Evolutionary conservation across 1,284 basidiomycete species (phyloP), one percentile per base, ranked within the genome.

Genomic region (Wallemia ichthyophaga): DNA sequence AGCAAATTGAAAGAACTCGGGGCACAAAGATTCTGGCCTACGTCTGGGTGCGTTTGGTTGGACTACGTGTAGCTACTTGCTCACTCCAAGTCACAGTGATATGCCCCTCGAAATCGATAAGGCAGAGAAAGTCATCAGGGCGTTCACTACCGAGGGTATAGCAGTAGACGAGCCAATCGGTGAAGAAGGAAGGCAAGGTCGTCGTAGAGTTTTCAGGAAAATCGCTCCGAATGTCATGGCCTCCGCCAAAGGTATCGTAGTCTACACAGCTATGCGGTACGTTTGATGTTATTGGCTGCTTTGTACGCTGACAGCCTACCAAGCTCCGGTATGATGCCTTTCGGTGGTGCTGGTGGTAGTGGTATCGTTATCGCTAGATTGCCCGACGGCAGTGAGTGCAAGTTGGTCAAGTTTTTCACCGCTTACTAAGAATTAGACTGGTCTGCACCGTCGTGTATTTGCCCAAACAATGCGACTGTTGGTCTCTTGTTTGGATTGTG

Each of bases 321-420:
- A 27, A 55, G 67, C 61, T 69, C 67, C 9, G 75, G 73, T 0
- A 69, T 76, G 13, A 72, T 74, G 0, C 75, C 75, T 0, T 70
- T 77, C 15, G 74, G 74, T 11, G 75, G 75, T 0, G 72, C 73
- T 0, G 74, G 74, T 32, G 75, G 74, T 0, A 65, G 69, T 0
- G 75, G 75, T 0, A 56, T 73, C 5, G 70, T 74, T 5, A 63
- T 73, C 1, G 71, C 70, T 15, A 65, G 66, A 56, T 64, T 73
- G 11, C 66, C 67, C 2, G 72, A 73, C 64, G 73, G 72, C 13
- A 63, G 69, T 71, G 62, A 66, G 70, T 68, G 2, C 1, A 13
- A n/a, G 5, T 19, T 32, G 19, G 3, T 1, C 1, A 11, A n/a
- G 27, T 1, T 17, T 26, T 7, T 1, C 25, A 17, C 23, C 7